These are phyloP conservation scores for Astrothelium subdiscretum DNA, from an alignment of 495 filamentous ascomycete genomes.

Conservation along the genomic window DNA sequence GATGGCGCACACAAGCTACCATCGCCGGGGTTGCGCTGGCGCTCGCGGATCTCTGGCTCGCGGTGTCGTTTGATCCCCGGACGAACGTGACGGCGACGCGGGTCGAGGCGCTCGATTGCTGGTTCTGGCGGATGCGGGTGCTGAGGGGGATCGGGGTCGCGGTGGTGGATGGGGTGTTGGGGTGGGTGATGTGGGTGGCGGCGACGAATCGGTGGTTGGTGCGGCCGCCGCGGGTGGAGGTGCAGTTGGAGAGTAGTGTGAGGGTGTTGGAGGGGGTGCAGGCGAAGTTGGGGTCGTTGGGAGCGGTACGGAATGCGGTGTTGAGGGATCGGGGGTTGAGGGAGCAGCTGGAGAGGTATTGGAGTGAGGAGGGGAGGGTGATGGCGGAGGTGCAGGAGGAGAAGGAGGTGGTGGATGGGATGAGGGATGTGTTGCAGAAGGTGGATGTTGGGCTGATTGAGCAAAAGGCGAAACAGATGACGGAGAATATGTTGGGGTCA, in stretches of 20 bases:
- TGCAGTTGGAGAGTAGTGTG: constrained; percentile 35
- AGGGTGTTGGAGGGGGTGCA: constrained; percentile 34
- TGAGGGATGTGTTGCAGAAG: constrained; percentile 37
- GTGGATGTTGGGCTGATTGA: constrained; percentile 40
- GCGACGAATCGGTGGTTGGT: constrained; percentile 63
- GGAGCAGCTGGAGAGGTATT: constrained; percentile 45
- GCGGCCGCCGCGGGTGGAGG: constrained; percentile 37
- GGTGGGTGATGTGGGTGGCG: constrained; percentile 54
- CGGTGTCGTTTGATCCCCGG: constrained; percentile 49
- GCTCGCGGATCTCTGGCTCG: constrained; percentile 50
- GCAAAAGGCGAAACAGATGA: constrained; percentile 44
- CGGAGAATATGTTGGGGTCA: constrained; percentile 19
- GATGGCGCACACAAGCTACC: constrained; percentile 62
- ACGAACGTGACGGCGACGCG: constrained; percentile 46
- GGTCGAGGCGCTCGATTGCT: constrained; percentile 47
- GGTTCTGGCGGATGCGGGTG: constrained; percentile 56
- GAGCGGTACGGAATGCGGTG: constrained; percentile 45
- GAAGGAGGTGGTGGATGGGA: constrained; percentile 43
- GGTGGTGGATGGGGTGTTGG: constrained; percentile 48
- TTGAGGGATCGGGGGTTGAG: constrained; percentile 45
- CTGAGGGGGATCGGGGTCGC: constrained; percentile 49
- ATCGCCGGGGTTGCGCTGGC: constrained; percentile 49
- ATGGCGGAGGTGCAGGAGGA: constrained; percentile 34
- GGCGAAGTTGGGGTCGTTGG: constrained; percentile 42
- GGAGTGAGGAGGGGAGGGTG: constrained; percentile 35